These are phyloP conservation scores for Paramecium biaurelia DNA, from an alignment of 73 alveolate species.

Conservation along the genomic window DNA sequence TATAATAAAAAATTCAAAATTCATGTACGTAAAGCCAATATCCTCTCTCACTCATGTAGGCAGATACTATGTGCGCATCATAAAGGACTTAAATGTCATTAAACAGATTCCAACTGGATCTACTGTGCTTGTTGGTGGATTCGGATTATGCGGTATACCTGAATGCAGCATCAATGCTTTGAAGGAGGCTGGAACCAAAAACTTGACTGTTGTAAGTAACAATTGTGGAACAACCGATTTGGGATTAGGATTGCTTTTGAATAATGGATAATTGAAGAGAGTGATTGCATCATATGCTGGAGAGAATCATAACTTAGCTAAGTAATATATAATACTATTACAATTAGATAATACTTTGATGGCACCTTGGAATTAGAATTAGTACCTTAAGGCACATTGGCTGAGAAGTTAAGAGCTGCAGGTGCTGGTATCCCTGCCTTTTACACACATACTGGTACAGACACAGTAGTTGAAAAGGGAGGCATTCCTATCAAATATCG, in stretches of 20 bases:
- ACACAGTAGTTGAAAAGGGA: constrained; percentile 74
- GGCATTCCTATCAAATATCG: constrained; percentile 69
- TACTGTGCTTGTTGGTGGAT: constrained; percentile 88
- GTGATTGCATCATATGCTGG: constrained; percentile 81
- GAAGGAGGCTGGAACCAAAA: constrained; percentile 63
- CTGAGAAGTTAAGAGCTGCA: constrained; percentile 89
- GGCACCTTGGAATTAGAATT: constrained; percentile 90
- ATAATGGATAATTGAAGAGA: constrained; percentile 55
- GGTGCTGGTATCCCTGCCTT: constrained; percentile 97
- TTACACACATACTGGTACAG: constrained; percentile 90
- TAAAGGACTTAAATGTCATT: constrained; percentile 65
- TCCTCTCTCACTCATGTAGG: constrained; percentile 10
- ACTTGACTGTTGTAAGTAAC: constrained; percentile 78
- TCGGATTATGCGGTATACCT: constrained; percentile 97
- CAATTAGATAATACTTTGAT: constrained; percentile 54
- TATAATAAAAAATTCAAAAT: not conserved
- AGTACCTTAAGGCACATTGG: constrained; percentile 88
- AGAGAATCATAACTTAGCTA: constrained; percentile 82
- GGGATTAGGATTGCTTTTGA: constrained; percentile 58
- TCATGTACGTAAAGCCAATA: not conserved
- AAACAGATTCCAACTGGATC: constrained; percentile 75
- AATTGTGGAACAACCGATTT: constrained; percentile 73
- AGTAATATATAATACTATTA: constrained; percentile 41
- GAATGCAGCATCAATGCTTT: constrained; percentile 84
- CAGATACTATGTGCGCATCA: constrained; percentile 5